Evolutionary conservation across 2,329 filamentous ascomycete species (phyloP), one percentile per base, ranked within the genome.

Genomic region (Trichoderma cornu-damae): DNA sequence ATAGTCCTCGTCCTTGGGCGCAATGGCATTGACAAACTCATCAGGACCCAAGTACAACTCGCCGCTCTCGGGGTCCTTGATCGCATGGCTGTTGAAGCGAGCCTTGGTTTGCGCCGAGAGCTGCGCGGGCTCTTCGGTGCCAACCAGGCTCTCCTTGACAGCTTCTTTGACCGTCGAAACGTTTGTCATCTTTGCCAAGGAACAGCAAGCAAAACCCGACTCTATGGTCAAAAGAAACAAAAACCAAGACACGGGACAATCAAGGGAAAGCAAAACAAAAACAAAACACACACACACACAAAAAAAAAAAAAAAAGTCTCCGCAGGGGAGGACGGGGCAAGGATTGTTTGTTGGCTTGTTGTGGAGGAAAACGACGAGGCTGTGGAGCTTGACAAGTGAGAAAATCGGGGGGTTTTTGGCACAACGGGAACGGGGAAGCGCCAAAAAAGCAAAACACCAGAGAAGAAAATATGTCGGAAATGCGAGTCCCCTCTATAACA

Each of bases 1-100:
- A 75, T 94, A 97, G 77, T 97, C 91, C 74, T 96, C 90, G 59
- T 85, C 80, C 47, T 82, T 80, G 4, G 94, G 94, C 65, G 90
- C 92, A 75, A 99, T 85, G 26, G 93, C 93, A 68, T 92, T 80
- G 66, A 96, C 84, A 72, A 99, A 99, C 70, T 95, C 84, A n/a
- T 92, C 84, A 61, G 88, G 83, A 44, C 82, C 85, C 83, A 99
- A 88, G 69, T 82, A 90, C 57, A 85, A 78, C 67, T 96, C 90
- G 59, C 88, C 92, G 8, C 85, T 81, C 65, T 84, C 79, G 60
- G 86, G 78, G 68, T 96, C 90, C 71, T 87, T 88, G 68, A 81
- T 75, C 38, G 94, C 90, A 77, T 92, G 79, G 68, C 82, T 82
- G 65, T 85, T 74, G 74, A 97, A 99, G 61, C 85, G 85, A 58